These are phyloP conservation scores for Filobasidium uniguttulatum DNA, from an alignment of 1,284 basidiomycete genomes.

Conservation along the genomic window DNA sequence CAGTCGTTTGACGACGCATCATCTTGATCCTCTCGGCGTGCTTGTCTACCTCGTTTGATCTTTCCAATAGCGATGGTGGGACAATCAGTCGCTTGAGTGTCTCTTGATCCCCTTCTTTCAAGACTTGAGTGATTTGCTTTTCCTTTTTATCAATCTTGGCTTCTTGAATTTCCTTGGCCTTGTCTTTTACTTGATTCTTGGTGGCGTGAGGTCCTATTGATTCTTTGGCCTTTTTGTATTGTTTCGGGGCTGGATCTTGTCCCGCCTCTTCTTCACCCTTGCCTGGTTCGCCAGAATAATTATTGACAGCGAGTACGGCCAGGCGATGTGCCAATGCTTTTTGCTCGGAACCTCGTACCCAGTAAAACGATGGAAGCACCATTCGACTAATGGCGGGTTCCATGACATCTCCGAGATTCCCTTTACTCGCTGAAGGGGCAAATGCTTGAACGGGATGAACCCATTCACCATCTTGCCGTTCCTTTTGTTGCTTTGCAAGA, in stretches of 20 bases:
- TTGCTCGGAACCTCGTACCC: conserved; percentile 5
- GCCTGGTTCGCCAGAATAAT: conserved; percentile 8
- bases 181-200: not conserved
- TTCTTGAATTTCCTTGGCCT: conserved; percentile 1
- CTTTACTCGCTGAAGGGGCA: not conserved
- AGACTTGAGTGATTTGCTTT: conserved; percentile 6
- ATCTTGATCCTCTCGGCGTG: not conserved
- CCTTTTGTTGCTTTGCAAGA: not conserved
- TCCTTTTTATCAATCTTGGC: not conserved
- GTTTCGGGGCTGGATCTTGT: not conserved
- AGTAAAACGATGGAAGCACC: conserved; percentile 11
- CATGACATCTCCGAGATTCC: not conserved
- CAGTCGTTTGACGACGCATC: not conserved
- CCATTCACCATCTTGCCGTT: not conserved
- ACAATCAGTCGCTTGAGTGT: conserved; percentile 5
- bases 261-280: conserved; percentile 6
- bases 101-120: conserved; percentile 4
- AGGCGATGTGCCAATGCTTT: conserved; percentile 10
- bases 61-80: conserved; percentile 5
- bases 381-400: conserved; percentile 4
- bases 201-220: not conserved
- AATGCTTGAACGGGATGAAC: not conserved
- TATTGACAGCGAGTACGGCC: conserved; percentile 13
- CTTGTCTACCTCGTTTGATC: conserved; percentile 2
- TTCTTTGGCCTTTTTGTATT: not conserved